Percentiles rank a stretch among this genome's conserved stretches.
phyloP scores from a whole-genome alignment of 768 basidiomycete genomes.

The Arthromyces matolae region DNA sequence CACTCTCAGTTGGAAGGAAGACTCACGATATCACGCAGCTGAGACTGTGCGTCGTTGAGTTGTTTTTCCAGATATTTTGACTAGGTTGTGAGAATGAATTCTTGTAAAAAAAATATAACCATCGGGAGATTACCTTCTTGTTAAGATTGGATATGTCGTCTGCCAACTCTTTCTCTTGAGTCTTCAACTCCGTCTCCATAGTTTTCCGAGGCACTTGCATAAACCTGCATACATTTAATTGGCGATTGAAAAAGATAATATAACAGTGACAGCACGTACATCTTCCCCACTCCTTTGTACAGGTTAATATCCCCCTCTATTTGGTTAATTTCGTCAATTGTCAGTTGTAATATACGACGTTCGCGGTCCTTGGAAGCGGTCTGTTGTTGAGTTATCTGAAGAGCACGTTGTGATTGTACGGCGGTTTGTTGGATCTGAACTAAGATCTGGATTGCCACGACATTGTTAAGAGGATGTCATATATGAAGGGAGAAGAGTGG shows the following conservation, averaged over 20 bases:
- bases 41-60: conserved; percentile 83
- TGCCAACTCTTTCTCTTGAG: conserved; percentile 75
- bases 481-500: conserved; percentile 9
- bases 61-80: conserved; percentile 92
- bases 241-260: background rate
- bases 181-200: conserved; percentile 76
- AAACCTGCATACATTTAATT: conserved; percentile 56
- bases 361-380: conserved; percentile 81
- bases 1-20: background rate
- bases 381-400: conserved; percentile 74
- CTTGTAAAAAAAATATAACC: background rate
- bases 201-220: conserved; percentile 75
- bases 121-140: conserved; percentile 65
- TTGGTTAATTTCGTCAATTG: conserved; percentile 74
- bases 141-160: conserved; percentile 80
- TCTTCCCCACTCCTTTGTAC: conserved; percentile 95
- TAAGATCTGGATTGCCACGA: conserved; percentile 61
- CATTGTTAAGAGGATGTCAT: conserved; percentile 18
- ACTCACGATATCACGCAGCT: conserved; percentile 81
- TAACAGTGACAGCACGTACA: conserved; percentile 52
- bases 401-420: conserved; percentile 76
- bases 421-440: conserved; percentile 92
- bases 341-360: conserved; percentile 83
- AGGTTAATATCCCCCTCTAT: conserved; percentile 74
- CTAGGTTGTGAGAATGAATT: conserved; percentile 33